Conservation (phyloP, 345 rosid species). For the Gossypium raimondii region DNA sequence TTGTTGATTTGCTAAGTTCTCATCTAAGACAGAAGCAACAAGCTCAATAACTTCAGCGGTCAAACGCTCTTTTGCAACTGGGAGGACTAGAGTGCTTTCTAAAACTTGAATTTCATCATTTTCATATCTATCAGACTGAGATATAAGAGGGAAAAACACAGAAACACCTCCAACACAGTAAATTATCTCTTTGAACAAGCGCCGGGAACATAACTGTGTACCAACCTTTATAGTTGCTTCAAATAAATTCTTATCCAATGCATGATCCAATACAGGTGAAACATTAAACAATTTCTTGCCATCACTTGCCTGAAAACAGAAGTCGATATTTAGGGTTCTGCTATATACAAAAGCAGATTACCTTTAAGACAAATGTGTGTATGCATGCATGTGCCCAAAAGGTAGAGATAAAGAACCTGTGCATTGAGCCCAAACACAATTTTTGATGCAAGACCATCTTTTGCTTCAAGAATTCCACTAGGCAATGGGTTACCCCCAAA, state of each 20-base stretch:
- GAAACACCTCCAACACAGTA: slow-evolving; percentile 97
- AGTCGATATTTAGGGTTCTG: slow-evolving; percentile 13
- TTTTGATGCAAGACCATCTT: slow-evolving; percentile 91
- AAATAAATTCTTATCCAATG: slow-evolving; percentile 61
- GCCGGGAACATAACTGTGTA: slow-evolving; percentile 83
- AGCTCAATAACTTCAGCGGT: slow-evolving; percentile 93
- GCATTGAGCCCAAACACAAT: slow-evolving; percentile 88
- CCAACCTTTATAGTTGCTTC: slow-evolving; percentile 76
- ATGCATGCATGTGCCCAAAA: not conserved
- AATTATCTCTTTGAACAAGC: slow-evolving; percentile 86
- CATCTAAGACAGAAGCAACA: slow-evolving; percentile 90
- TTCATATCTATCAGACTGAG: slow-evolving; percentile 80
- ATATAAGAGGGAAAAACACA: slow-evolving; percentile 87
- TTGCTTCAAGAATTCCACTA: slow-evolving; percentile 80
- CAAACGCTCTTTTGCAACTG: slow-evolving; percentile 66
- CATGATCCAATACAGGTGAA: slow-evolving; percentile 58
- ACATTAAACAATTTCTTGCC: slow-evolving; percentile 84
- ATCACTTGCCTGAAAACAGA: slow-evolving; percentile 75
- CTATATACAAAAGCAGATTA: not conserved
- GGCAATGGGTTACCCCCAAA: slow-evolving; percentile 51
- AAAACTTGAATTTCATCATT: slow-evolving; percentile 42
- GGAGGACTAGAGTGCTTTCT: slow-evolving; percentile 51
- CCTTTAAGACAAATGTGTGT: not conserved
- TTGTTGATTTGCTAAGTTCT: slow-evolving; percentile 84
- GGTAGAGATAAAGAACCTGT: slow-evolving; percentile 50